Evolutionary conservation across 768 basidiomycete species (phyloP), one percentile per base, ranked within the genome.

Genomic region (Kwoniella newhampshirensis): DNA sequence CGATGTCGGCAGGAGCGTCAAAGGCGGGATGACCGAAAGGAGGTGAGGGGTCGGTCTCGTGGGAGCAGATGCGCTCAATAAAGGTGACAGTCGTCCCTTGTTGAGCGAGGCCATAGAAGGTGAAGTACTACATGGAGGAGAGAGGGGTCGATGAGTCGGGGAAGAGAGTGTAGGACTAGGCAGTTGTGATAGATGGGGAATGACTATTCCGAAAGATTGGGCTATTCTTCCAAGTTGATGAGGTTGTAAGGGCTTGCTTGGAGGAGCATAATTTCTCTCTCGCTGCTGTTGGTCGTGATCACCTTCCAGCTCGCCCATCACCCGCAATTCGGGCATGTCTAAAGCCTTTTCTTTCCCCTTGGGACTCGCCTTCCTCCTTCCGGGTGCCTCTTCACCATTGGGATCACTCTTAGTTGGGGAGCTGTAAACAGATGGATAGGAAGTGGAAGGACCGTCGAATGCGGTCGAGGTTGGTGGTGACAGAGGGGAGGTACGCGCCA

Each of bases 121-220:
- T 44, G 45, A 49, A 25, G n/a, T 56, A 28, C 27, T 53, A 20
- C 52, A 30, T n/a, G 51, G 25, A 20, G 57, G 47, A 2, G 63
- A 44, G 13, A 51, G 54, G 28, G 9, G 37, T 40, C 44, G 35
- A 20, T 5, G 20, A 1, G 35, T 20, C 18, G 21, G 35, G 6
- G 54, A 27, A 18, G 35, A 13, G 1, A 47, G 28, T 35, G 56
- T 42, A 21, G 30, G 36, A 36, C 47, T 48, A 21, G 57, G 57
- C n/a, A 32, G 57, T 17, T 56, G 62, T 32, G 69, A 68, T 5
- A 72, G 45, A 39, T 58, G 62, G 12, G 71, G 71, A 21, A 73
- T 64, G 62, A 65, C 62, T 41, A 73, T 70, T 17, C 71, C 71
- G 57, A 73, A 70, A 2, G 64, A 66, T 44, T 73, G 71, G 15